These are phyloP conservation scores for Penicillium simplicissimum DNA, from an alignment of 495 filamentous ascomycete genomes.

Conservation along the genomic window DNA sequence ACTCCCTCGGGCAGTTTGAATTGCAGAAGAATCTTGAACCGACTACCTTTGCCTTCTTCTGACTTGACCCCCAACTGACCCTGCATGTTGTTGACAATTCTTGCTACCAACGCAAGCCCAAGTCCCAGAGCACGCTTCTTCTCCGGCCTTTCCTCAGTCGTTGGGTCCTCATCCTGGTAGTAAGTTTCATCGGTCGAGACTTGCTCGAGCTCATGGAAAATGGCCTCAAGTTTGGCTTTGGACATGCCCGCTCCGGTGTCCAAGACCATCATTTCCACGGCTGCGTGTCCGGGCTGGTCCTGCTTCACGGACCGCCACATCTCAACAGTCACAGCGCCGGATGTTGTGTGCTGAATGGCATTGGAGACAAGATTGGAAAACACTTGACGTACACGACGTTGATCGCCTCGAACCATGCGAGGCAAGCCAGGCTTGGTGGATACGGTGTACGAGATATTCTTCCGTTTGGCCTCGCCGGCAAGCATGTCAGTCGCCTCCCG, in stretches of 20 bases:
- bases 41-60: constrained; percentile 80
- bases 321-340: constrained; percentile 73
- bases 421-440: constrained; percentile 71
- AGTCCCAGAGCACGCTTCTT: constrained; percentile 64
- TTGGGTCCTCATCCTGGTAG: constrained; percentile 15
- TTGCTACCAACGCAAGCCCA: constrained; percentile 82
- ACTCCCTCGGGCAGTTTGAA: constrained; percentile 36
- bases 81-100: constrained; percentile 85
- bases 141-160: constrained; percentile 1
- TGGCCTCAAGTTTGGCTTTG: constrained; percentile 64
- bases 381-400: constrained; percentile 73
- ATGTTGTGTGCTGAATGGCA: constrained; percentile 75
- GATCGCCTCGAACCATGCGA: constrained; percentile 71
- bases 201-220: constrained; percentile 89
- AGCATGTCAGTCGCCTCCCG: constrained; percentile 75
- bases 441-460: constrained; percentile 68
- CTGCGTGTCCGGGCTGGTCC: constrained; percentile 43
- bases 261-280: constrained; percentile 71
- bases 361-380: constrained; percentile 84
- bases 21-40: constrained; percentile 59
- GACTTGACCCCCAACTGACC: constrained; percentile 88
- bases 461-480: constrained; percentile 71
- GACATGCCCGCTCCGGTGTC: constrained; percentile 85
- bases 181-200: constrained; percentile 58
- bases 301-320: constrained; percentile 51